Percentiles rank a stretch among this genome's conserved stretches.
These are phyloP conservation scores for Ophiostoma populinum DNA, from an alignment of 2,329 filamentous ascomycete genomes.

Conservation along the genomic window DNA sequence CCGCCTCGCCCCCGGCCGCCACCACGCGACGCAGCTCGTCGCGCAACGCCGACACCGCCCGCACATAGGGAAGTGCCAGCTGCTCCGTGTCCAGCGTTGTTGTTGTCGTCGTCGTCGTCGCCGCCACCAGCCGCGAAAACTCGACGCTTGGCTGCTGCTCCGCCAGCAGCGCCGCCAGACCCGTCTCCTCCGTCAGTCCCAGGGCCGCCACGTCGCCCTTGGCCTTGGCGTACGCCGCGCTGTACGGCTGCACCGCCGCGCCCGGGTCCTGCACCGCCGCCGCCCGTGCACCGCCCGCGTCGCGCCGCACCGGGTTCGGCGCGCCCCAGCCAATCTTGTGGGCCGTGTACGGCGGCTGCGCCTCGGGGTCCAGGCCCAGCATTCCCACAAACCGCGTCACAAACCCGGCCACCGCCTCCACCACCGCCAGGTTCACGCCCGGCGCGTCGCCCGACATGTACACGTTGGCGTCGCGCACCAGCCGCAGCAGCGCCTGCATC, in stretches of 20 bases:
- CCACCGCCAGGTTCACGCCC: conserved; percentile 8
- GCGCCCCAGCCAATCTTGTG: conserved; percentile 45
- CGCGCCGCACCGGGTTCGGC: conserved; percentile 38
- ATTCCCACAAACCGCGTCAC: conserved; percentile 48
- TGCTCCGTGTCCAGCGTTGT: conserved; percentile 3
- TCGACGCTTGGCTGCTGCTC: conserved; percentile 5
- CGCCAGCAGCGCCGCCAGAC: conserved; percentile 6
- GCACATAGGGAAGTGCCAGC: conserved; percentile 39
- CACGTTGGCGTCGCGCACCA: conserved; percentile 47
- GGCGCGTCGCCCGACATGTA: conserved; percentile 13
- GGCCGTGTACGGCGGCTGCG: conserved; percentile 20
- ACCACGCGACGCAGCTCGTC: conserved; percentile 18
- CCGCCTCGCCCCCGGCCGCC: background rate
- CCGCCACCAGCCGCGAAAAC: background rate
- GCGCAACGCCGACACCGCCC: conserved; percentile 28
- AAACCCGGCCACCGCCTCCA: conserved; percentile 33
- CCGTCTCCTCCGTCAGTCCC: conserved; percentile 1
- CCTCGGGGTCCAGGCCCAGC: conserved; percentile 40
- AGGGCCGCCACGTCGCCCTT: conserved; percentile 9
- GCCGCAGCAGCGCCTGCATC: conserved; percentile 42
- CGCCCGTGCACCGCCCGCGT: background rate
- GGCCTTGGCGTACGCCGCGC: conserved; percentile 7
- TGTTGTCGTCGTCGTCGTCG: background rate
- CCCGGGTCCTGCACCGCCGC: conserved; percentile 3
- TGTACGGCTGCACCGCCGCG: conserved; percentile 10